Conservation (phyloP, 176 grass and related monocot species). For the Carex parvula region DNA sequence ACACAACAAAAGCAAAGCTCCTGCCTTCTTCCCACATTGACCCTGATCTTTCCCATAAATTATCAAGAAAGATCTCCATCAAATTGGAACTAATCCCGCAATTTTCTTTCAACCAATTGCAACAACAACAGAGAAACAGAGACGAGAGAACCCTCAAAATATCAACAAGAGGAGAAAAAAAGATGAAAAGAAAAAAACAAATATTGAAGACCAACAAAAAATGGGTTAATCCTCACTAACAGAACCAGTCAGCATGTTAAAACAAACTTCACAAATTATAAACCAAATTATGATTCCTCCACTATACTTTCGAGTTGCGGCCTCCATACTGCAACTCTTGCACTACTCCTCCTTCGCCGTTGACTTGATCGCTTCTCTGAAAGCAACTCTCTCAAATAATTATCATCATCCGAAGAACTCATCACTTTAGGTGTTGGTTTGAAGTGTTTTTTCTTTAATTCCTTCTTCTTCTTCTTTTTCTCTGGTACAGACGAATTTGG, state of each 20-base stretch:
- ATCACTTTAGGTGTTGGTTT: neutral
- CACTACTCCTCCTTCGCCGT: conserved; percentile 48
- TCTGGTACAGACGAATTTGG: conserved; percentile 50
- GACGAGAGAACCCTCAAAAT: conserved; percentile 8
- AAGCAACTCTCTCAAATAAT: conserved; percentile 63
- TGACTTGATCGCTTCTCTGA: conserved; percentile 44
- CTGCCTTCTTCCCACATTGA: neutral
- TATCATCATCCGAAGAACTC: conserved; percentile 51
- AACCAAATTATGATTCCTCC: conserved; percentile 43
- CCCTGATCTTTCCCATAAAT: conserved; percentile 8
- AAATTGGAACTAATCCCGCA: neutral
- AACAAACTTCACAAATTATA: conserved; percentile 10
- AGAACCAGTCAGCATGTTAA: conserved; percentile 19
- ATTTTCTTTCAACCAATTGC: conserved; percentile 3
- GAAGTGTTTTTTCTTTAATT: conserved; percentile 37
- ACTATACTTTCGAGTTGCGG: conserved; percentile 78
- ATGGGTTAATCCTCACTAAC: conserved; percentile 28
- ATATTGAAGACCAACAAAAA: conserved; percentile 20
- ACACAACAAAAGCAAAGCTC: conserved; percentile 19
- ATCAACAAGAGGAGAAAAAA: conserved; percentile 22
- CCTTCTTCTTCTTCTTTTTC: conserved; percentile 44
- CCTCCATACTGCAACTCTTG: conserved; percentile 63
- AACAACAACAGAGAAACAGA: neutral
- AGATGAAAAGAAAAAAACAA: conserved; percentile 17
- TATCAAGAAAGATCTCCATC: conserved; percentile 9